Base-by-base conservation (phyloP, 176 grass and related monocot species). In the Bromus sterilis region DNA sequence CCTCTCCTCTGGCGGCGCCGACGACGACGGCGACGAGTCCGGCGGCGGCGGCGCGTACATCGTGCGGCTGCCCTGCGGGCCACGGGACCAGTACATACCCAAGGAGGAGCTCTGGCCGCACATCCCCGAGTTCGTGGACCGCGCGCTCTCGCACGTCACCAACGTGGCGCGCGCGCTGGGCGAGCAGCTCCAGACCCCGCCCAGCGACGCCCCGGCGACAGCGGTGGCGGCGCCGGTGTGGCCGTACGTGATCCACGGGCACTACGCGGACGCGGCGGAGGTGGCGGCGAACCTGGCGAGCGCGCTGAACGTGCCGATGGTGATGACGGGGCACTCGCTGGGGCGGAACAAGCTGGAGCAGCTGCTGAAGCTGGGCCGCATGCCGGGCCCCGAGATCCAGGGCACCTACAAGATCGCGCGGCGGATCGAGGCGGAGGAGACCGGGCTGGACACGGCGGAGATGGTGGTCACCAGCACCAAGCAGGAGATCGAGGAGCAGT, bases 311-410 rank as follows among this genome's bases (percentile, higher is more conserved):
- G 95, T 89, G 68, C 95, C 95, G 0, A 95, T 95, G 95, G 95
- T 91, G 4, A 95, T 95, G 95, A 98, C 95, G 39, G 95, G 95
- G 20, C 95, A 98, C 70, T 98, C 95, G 4, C 68, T 98, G 82
- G 95, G 95, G 1, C 92, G 95, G 11, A 98, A 98, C 86, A 98
- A 98, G 84, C 90, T 98, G 75, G 95, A 98, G 67, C 95, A 98
- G 88, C 88, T 98, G 40, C 84, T 98, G 0, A 86, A 85, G 89
- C 79, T 82, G 23, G 95, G 90, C 4, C 81, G 86, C 15, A 78
- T 93, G 68, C 78, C 77, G 15, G 74, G 28, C 7, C 71, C 86
- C 15, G 90, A 98, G 42, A 98, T 98, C 80, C 87, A 98, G 83
- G 75, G 58, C 39, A 93, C 90, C 0, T 98, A 98, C 86, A 51